phyloP scores from a whole-genome alignment of 2,329 filamentous ascomycete genomes.

The Claviceps sp. region DNA sequence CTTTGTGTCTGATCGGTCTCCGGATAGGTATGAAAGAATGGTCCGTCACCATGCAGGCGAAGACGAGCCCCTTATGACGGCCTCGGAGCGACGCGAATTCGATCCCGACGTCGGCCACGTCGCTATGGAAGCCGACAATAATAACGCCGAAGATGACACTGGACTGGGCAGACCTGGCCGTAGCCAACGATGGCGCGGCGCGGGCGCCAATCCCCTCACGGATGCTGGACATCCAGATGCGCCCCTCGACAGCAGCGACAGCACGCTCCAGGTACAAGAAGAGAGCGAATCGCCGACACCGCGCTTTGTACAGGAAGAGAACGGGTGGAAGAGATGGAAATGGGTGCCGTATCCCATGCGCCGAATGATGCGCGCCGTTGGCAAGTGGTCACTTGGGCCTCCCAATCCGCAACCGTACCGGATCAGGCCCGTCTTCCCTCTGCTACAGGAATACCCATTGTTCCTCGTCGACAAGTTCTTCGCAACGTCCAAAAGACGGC shows the following conservation, averaged over 20 bases:
- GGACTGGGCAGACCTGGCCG: not conserved
- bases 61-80: constrained; percentile 25
- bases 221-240: constrained; percentile 26
- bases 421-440: constrained; percentile 50
- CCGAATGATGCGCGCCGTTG: constrained; percentile 27
- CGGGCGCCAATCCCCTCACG: not conserved
- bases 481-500: constrained; percentile 43
- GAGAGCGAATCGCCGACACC: constrained; percentile 34
- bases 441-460: constrained; percentile 53
- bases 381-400: constrained; percentile 43
- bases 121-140: constrained; percentile 9
- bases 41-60: constrained; percentile 20
- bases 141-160: constrained; percentile 1
- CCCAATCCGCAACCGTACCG: constrained; percentile 30
- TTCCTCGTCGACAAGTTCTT: constrained; percentile 48
- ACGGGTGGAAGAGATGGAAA: constrained; percentile 32
- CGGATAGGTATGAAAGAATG: constrained; percentile 15
- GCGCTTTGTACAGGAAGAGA: constrained; percentile 45
- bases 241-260: constrained; percentile 22
- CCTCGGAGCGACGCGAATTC: constrained; percentile 18
- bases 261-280: constrained; percentile 32
- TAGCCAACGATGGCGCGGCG: constrained; percentile 4
- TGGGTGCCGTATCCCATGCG: constrained; percentile 47
- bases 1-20: not conserved
- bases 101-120: constrained; percentile 11